Percentiles rank a stretch among this genome's conserved stretches.
These are phyloP conservation scores for Peterozyma xylosa DNA, from an alignment of 805 yeast species.

Conservation along the genomic window DNA sequence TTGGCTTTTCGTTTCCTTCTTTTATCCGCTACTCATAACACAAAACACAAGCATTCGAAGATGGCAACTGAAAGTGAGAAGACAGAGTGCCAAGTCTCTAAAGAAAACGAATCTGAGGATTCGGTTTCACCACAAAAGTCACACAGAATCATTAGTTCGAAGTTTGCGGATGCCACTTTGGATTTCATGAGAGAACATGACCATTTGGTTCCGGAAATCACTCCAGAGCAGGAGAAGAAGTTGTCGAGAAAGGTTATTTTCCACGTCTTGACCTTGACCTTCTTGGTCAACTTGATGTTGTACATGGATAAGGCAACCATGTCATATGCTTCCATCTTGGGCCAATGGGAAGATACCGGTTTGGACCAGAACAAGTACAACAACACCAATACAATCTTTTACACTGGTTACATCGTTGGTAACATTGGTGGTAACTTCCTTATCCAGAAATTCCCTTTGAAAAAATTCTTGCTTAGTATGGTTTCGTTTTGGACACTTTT, in stretches of 20 bases:
- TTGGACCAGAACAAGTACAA: slow-evolving; percentile 21
- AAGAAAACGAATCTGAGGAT: no score
- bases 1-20: no score
- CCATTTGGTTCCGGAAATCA: slow-evolving; percentile 4
- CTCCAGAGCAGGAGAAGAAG: slow-evolving; percentile 18
- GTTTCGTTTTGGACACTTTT: slow-evolving; percentile 36
- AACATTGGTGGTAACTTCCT: slow-evolving; percentile 30
- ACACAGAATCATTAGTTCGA: slow-evolving; percentile 6
- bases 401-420: slow-evolving; percentile 19
- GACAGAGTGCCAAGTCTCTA: no score
- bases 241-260: slow-evolving; percentile 33
- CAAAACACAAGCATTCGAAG: no score
- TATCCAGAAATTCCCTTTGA: slow-evolving; percentile 35
- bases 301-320: slow-evolving; percentile 8
- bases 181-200: slow-evolving; percentile 16
- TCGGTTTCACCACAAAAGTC: no score
- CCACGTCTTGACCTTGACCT: slow-evolving; percentile 27
- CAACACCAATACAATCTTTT: slow-evolving; percentile 10
- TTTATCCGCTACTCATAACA: no score
- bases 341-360: slow-evolving; percentile 22
- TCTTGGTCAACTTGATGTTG: slow-evolving; percentile 5
- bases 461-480: slow-evolving; percentile 27
- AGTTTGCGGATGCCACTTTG: slow-evolving; percentile 22
- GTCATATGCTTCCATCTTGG: slow-evolving; percentile 22
- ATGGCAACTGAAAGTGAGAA: no score